Evolutionary conservation across 2,329 filamentous ascomycete genomes (phyloP).

Genomic region (Fusarium transvaalense): DNA sequence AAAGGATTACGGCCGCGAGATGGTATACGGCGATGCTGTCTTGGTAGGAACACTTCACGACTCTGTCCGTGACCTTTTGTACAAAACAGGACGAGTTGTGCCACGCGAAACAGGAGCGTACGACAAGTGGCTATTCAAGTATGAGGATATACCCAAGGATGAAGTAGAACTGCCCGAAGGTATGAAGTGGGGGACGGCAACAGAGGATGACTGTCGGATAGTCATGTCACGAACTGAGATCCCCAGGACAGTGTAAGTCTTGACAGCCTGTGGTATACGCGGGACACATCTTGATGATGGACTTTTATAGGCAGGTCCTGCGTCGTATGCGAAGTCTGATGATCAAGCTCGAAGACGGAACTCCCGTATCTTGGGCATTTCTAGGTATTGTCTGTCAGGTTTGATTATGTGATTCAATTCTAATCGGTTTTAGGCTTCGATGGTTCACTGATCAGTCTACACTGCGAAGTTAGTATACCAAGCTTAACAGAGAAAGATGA

Average conservation of each 20-base stretch:
- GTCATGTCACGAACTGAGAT: conserved; percentile 69
- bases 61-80: conserved; percentile 45
- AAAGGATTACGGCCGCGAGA: conserved; percentile 33
- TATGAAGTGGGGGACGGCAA: conserved; percentile 67
- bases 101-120: conserved; percentile 52
- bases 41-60: conserved; percentile 55
- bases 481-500: fast-evolving
- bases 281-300: not conserved
- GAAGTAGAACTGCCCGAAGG: conserved; percentile 57
- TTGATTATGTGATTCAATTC: not conserved
- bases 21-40: conserved; percentile 48
- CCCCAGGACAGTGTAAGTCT: conserved; percentile 62
- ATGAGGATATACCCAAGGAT: conserved; percentile 58
- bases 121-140: conserved; percentile 71
- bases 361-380: conserved; percentile 74
- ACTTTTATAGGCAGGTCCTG: conserved; percentile 55
- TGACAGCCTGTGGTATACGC: fast-evolving
- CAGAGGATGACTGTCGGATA: conserved; percentile 65
- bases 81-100: conserved; percentile 45
- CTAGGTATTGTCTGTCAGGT: conserved; percentile 52
- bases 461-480: conserved; percentile 63
- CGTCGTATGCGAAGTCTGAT: conserved; percentile 60
- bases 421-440: conserved; percentile 61
- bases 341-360: conserved; percentile 60
- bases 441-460: conserved; percentile 70